phyloP scores from a whole-genome alignment of 495 filamentous ascomycete genomes.

The Xylaria curta region DNA sequence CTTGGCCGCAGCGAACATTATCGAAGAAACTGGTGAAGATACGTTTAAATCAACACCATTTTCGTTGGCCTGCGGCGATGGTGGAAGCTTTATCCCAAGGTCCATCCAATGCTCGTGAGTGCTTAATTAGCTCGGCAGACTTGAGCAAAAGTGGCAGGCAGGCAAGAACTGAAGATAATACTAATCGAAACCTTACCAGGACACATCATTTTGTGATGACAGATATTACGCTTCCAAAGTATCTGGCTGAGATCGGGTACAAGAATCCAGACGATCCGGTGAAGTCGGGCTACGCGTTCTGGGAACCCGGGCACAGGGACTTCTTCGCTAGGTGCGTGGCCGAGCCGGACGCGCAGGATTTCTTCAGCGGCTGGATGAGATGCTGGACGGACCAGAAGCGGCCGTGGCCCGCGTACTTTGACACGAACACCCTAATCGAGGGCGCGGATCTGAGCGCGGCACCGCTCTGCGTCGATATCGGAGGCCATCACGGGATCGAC shows the following conservation, averaged over 20 bases:
- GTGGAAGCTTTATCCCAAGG: slow-evolving; percentile 13
- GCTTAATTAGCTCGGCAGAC: slow-evolving; percentile 20
- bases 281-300: slow-evolving; percentile 26
- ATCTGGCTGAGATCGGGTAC: slow-evolving; percentile 32
- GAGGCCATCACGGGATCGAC: slow-evolving; percentile 49
- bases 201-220: slow-evolving; percentile 6
- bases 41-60: slow-evolving; percentile 33
- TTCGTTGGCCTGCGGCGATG: slow-evolving; percentile 33
- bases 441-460: slow-evolving; percentile 32
- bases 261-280: slow-evolving; percentile 30
- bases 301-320: slow-evolving; percentile 25
- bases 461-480: slow-evolving; percentile 48
- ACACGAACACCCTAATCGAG: slow-evolving; percentile 31
- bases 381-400: slow-evolving; percentile 30
- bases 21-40: slow-evolving; percentile 38
- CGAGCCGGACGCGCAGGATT: slow-evolving; percentile 26
- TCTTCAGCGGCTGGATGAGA: slow-evolving; percentile 30
- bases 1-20: slow-evolving; percentile 28
- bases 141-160: not conserved
- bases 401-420: slow-evolving; percentile 37
- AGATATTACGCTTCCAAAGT: slow-evolving; percentile 32
- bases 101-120: slow-evolving; percentile 9
- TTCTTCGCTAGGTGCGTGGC: slow-evolving; percentile 31
- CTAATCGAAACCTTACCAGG: not conserved
- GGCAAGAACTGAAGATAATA: not conserved